These are phyloP conservation scores for Pseudogymnoascus sp. DNA, from an alignment of 2,329 filamentous ascomycete species.

Conservation along the genomic window DNA sequence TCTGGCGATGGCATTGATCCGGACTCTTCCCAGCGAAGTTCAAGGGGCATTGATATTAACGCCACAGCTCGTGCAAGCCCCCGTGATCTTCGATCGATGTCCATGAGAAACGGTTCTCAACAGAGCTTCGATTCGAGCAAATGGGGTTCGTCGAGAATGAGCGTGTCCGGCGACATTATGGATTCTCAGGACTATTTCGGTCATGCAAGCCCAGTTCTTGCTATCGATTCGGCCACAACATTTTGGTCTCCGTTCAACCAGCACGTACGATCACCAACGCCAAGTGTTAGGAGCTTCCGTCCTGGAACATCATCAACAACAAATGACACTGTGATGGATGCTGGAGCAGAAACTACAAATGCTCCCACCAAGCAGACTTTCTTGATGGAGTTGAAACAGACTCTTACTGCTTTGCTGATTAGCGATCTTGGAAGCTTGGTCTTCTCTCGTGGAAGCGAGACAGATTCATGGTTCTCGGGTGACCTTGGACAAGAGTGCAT, in stretches of 20 bases:
- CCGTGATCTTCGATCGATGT: slow-evolving; percentile 48
- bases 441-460: slow-evolving; percentile 79
- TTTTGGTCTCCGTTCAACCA: slow-evolving; percentile 85
- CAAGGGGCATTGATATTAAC: slow-evolving; percentile 34
- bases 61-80: slow-evolving; percentile 41
- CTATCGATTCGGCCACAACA: slow-evolving; percentile 66
- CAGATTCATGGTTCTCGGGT: slow-evolving; percentile 71
- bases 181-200: slow-evolving; percentile 67
- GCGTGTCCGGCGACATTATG: slow-evolving; percentile 53
- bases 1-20: slow-evolving; percentile 34
- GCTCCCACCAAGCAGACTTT: slow-evolving; percentile 69
- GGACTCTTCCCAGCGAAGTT: slow-evolving; percentile 22
- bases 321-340: slow-evolving; percentile 57
- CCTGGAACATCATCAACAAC: slow-evolving; percentile 60
- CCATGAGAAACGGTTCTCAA: slow-evolving; percentile 55
- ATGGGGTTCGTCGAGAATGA: slow-evolving; percentile 49
- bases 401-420: slow-evolving; percentile 71
- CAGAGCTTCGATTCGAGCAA: slow-evolving; percentile 62
- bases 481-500: slow-evolving; percentile 58
- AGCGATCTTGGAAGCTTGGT: slow-evolving; percentile 85
- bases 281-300: slow-evolving; percentile 51
- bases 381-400: slow-evolving; percentile 66
- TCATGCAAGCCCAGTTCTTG: slow-evolving; percentile 55
- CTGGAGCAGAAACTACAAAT: slow-evolving; percentile 41
- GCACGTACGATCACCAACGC: slow-evolving; percentile 51